These are phyloP conservation scores for Zizania latifolia DNA, from an alignment of 176 grass and related monocot species.

Conservation along the genomic window DNA sequence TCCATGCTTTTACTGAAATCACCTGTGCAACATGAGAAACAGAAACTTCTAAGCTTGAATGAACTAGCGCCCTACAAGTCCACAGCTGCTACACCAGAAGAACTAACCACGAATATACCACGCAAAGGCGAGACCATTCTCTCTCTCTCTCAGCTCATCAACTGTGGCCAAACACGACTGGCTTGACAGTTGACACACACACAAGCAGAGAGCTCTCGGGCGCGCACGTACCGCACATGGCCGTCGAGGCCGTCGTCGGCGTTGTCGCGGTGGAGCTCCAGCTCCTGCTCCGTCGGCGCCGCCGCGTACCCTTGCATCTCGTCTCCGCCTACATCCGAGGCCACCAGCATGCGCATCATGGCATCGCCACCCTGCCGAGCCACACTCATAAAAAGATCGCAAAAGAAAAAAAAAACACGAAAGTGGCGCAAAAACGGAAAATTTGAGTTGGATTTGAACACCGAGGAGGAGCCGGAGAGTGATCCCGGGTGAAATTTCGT, in stretches of 20 bases:
- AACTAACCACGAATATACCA: not conserved
- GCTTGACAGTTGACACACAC: conserved; percentile 9
- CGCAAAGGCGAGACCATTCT: not conserved
- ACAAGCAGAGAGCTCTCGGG: not conserved
- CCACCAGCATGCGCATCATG: conserved; percentile 61
- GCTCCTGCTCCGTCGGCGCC: conserved; percentile 32
- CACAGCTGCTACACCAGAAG: too few relatives aligned
- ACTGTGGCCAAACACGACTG: not conserved
- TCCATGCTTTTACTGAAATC: not conserved
- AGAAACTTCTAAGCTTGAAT: conserved; percentile 3
- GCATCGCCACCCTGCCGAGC: conserved; percentile 44
- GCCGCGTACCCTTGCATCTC: conserved; percentile 28
- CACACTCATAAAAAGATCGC: conserved; percentile 9
- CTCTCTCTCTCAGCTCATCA: not conserved
- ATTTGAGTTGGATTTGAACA: not conserved
- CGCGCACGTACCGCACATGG: conserved; percentile 46
- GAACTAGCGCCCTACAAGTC: too few relatives aligned
- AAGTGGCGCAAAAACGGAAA: not conserved
- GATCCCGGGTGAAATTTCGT: not conserved
- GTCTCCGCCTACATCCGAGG: conserved; percentile 40
- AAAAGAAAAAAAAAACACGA: conserved; percentile 4
- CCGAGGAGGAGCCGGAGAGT: not conserved
- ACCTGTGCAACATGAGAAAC: conserved; percentile 8
- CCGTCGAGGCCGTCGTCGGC: conserved; percentile 42
- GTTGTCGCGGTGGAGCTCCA: conserved; percentile 40